phyloP scores from a whole-genome alignment of 805 yeast genomes.

The Suhomyces prunicola region DNA sequence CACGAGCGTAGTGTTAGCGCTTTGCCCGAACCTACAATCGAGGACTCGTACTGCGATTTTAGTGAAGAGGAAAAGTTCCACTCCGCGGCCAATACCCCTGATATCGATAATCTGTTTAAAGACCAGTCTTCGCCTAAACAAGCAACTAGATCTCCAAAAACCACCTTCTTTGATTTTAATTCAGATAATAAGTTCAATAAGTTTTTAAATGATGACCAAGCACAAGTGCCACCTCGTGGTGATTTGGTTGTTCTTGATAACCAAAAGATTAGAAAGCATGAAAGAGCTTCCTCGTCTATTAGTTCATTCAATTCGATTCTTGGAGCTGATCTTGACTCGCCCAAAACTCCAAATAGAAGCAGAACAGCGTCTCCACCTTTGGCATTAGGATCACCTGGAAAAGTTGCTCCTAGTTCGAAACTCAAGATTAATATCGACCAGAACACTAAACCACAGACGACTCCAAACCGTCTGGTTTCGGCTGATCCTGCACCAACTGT shows the following conservation, averaged over 20 bases:
- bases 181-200: constrained; percentile 12
- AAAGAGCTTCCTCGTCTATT: constrained; percentile 15
- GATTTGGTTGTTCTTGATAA: constrained; percentile 14
- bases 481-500: background rate
- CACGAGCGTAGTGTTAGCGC: constrained; percentile 3
- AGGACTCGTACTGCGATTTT: constrained; percentile 3
- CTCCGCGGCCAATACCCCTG: background rate
- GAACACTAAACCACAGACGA: background rate
- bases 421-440: background rate
- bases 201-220: constrained; percentile 18
- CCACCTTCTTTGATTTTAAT: constrained; percentile 4
- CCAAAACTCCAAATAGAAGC: background rate
- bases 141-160: constrained; percentile 3
- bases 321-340: background rate
- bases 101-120: background rate
- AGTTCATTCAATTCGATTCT: constrained; percentile 17
- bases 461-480: background rate
- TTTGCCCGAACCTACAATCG: constrained; percentile 14
- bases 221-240: constrained; percentile 23
- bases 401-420: background rate
- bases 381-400: background rate
- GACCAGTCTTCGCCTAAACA: background rate
- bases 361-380: background rate
- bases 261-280: constrained; percentile 15
- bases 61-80: background rate